Conservation (phyloP, 2,329 filamentous ascomycete genomes). For the Microdochium nivale region DNA sequence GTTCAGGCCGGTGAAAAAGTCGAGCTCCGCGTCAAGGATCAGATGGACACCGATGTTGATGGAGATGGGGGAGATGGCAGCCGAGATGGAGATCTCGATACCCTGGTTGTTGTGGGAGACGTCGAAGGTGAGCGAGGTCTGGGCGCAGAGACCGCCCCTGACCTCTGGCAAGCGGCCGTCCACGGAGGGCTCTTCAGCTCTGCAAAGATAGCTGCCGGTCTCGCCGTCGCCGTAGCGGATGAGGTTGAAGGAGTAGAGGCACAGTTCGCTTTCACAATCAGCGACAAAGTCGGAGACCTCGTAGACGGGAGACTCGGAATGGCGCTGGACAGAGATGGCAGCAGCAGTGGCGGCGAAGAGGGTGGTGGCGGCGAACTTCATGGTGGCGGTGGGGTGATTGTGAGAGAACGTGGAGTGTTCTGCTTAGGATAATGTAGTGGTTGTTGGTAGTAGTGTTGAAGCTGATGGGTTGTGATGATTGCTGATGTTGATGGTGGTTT, state of each 20-base stretch:
- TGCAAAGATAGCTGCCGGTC: neutral
- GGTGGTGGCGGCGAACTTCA: slow-evolving; percentile 2
- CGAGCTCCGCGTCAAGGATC: neutral
- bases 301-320: neutral
- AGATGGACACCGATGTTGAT: slow-evolving; percentile 1
- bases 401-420: too few relatives aligned
- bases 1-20: neutral
- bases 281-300: slow-evolving; percentile 2
- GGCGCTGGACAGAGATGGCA: neutral
- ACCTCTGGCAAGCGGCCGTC: neutral
- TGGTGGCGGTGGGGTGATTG: neutral
- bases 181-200: neutral
- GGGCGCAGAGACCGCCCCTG: slow-evolving; percentile 1
- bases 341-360: neutral
- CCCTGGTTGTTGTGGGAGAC: neutral
- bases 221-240: neutral
- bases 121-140: slow-evolving; percentile 1
- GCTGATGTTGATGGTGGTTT: too few relatives aligned
- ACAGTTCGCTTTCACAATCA: neutral
- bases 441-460: too few relatives aligned
- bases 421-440: too few relatives aligned
- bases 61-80: neutral
- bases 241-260: slow-evolving; percentile 1
- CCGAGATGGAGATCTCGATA: slow-evolving; percentile 1
- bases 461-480: too few relatives aligned